Evolutionary conservation across 805 yeast genomes (phyloP).

Genomic region (Lipomyces anomalus): DNA sequence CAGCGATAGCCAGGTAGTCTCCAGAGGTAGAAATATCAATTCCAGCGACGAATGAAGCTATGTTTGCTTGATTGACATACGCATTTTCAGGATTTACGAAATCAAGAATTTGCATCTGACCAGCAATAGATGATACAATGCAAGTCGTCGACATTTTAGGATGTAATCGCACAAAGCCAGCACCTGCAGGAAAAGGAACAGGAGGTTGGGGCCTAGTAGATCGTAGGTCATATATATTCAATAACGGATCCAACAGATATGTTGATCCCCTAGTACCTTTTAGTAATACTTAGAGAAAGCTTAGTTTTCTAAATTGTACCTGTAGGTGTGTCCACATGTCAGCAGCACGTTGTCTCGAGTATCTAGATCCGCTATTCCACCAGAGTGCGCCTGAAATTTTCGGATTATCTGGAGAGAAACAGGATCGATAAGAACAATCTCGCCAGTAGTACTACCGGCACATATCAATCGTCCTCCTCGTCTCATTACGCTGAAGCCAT

Average conservation of each 20-base stretch:
- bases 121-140: slow-evolving; percentile 64
- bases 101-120: slow-evolving; percentile 83
- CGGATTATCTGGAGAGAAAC: slow-evolving; percentile 31
- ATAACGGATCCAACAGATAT: slow-evolving; percentile 66
- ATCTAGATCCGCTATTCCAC: slow-evolving; percentile 37
- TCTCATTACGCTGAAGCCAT: slow-evolving; percentile 30
- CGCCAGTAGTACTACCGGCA: slow-evolving; percentile 34
- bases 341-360: slow-evolving; percentile 43
- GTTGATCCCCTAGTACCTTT: slow-evolving; percentile 21
- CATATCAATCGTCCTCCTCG: slow-evolving; percentile 32
- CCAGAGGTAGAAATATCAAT: slow-evolving; percentile 65
- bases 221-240: slow-evolving; percentile 74
- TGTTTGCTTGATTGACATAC: slow-evolving; percentile 57
- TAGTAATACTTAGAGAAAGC: neutral
- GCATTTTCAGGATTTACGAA: slow-evolving; percentile 69
- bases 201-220: slow-evolving; percentile 69
- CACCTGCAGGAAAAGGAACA: slow-evolving; percentile 84
- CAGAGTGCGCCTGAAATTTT: slow-evolving; percentile 34
- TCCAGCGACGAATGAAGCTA: slow-evolving; percentile 42
- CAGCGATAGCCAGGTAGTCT: slow-evolving; percentile 66
- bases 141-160: slow-evolving; percentile 79
- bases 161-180: slow-evolving; percentile 74
- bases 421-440: slow-evolving; percentile 36
- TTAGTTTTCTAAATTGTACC: slow-evolving; percentile 27
- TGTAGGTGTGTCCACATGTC: slow-evolving; percentile 69